phyloP scores from a whole-genome alignment of 495 filamentous ascomycete species.

The Margaritispora aquatica region DNA sequence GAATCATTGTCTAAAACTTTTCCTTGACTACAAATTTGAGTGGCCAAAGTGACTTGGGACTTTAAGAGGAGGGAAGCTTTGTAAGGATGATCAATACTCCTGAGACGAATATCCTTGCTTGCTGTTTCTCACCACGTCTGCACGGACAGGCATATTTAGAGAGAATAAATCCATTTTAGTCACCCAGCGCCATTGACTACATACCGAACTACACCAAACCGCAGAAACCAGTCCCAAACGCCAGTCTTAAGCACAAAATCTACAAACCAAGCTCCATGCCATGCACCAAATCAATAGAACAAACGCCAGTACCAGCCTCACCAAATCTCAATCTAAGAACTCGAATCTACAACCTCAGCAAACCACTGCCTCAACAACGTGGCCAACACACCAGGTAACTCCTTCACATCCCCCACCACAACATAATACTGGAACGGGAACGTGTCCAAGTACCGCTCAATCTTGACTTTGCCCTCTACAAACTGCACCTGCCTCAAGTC shows the following conservation, averaged over 20 bases:
- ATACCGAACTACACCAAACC: too few species aligned
- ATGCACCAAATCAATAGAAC: background rate
- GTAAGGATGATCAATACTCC: too few species aligned
- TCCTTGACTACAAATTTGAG: too few species aligned
- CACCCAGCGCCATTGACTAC: background rate
- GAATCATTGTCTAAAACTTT: too few species aligned
- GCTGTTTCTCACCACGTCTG: too few species aligned
- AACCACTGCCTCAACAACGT: constrained; percentile 94
- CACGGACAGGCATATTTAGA: background rate
- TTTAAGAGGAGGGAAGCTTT: background rate
- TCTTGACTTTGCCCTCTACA: constrained; percentile 57
- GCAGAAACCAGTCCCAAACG: too few species aligned
- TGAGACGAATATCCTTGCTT: too few species aligned
- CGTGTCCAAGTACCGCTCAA: constrained; percentile 83
- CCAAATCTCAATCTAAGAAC: background rate
- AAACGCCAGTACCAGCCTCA: background rate
- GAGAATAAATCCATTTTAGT: background rate
- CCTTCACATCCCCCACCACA: constrained; percentile 84
- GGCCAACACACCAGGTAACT: constrained; percentile 83
- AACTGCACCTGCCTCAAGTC: constrained; percentile 79
- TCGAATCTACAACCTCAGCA: constrained; percentile 72
- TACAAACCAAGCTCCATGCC: background rate
- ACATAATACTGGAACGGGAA: constrained; percentile 97
- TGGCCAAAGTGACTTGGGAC: background rate
- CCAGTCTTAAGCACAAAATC: background rate